phyloP scores from a whole-genome alignment of 2,329 filamentous ascomycete genomes.

The Diaporthe helianthi region DNA sequence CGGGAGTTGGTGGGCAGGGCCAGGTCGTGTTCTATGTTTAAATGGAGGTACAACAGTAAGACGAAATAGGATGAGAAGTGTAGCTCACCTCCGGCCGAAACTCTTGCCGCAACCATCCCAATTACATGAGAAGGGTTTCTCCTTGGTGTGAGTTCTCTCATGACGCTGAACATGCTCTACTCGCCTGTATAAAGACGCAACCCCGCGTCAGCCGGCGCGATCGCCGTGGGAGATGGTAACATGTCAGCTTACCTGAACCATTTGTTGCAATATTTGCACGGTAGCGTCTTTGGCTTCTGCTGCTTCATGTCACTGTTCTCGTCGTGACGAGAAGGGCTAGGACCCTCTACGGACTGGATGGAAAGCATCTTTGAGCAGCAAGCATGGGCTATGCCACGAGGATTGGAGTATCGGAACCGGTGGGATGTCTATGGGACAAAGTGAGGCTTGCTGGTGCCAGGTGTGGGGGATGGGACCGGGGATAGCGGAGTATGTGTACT shows the following conservation, averaged over 20 bases:
- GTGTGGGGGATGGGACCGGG: conserved; percentile 18
- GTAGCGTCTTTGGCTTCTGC: conserved; percentile 67
- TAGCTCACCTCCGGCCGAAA: conserved; percentile 66
- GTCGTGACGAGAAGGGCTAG: conserved; percentile 48
- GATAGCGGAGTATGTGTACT: conserved; percentile 13
- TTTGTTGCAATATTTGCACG: conserved; percentile 69
- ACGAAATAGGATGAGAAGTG: conserved; percentile 33
- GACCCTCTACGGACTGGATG: conserved; percentile 59
- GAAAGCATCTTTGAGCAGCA: conserved; percentile 53
- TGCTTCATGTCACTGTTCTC: conserved; percentile 60
- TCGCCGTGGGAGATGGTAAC: conserved; percentile 36
- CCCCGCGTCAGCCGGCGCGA: conserved; percentile 51
- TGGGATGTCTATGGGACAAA: conserved; percentile 24
- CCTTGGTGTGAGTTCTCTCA: conserved; percentile 69
- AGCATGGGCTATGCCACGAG: conserved; percentile 10
- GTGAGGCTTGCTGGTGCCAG: conserved; percentile 17
- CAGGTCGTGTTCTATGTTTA: conserved; percentile 7
- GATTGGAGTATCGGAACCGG: conserved; percentile 15
- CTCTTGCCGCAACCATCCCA: conserved; percentile 68
- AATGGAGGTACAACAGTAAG: not conserved
- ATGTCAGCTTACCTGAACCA: conserved; percentile 61
- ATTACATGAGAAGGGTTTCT: conserved; percentile 67
- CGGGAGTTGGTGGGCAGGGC: conserved; percentile 5
- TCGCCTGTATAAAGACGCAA: conserved; percentile 53
- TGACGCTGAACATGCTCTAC: conserved; percentile 71